Evolutionary conservation across 1,284 basidiomycete species (phyloP), one percentile per base, ranked within the genome.

Genomic region (Trichosporon ovoides): DNA sequence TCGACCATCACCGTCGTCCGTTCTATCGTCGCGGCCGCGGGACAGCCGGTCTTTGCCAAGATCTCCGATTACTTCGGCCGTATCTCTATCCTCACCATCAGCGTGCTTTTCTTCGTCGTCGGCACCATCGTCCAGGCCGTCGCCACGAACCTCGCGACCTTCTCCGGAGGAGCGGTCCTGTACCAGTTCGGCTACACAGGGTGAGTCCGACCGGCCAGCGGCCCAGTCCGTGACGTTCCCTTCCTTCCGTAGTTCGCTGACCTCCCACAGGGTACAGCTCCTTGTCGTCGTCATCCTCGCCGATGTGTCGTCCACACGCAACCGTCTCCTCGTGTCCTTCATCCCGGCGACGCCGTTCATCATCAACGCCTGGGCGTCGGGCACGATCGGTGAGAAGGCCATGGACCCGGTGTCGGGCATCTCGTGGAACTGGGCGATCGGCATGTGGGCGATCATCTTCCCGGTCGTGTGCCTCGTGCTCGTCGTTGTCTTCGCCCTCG

Each of bases 381-480:
- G 55, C 13, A 24, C 59, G 38, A 38, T 64, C 28, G 68, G 73
- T 11, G 37, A 59, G 1, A 66, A 74, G 1, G 71, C 75, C 9
- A 59, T 28, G 10, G 36, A 46, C 37, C 43, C 22, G 11, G 43
- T 48, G 14, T 48, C 43, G 24, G 16, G 10, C 22, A 72, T 71
- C 0, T 71, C 69, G 19, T 80, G 79, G 79, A 62, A 68, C 38
- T 78, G 76, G 75, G 78, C 74, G 53, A 72, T 77, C 38, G 75
- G 74, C 53, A 78, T 79, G 73, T 80, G 73, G 71, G 76, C 71
- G 6, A 78, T 79, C 64, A 78, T 80, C 60, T 76, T 76, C 67
- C 74, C 78, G 12, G 68, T 73, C 36, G 65, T 68, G 54, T 52
- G 68, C 16, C 38, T 78, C 19, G 75, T 77, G 5, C 67, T 79